Evolutionary conservation across 2,329 filamentous ascomycete genomes (phyloP), one percentile per base, ranked within the genome.

Genomic region (Calycina herbarum): DNA sequence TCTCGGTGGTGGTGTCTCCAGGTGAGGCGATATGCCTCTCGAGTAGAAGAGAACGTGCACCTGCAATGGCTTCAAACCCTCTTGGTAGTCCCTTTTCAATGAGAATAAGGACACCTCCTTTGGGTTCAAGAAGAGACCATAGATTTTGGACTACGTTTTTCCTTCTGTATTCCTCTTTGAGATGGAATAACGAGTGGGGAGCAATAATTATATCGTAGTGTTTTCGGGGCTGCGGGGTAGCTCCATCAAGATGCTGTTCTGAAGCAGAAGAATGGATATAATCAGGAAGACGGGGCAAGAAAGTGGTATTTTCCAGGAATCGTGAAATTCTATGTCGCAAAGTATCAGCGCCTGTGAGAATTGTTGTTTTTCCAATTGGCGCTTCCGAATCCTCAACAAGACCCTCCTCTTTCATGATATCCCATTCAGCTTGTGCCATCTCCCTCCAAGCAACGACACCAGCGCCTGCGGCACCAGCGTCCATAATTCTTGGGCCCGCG

Each of bases 21-120:
- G 89, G 88, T 15, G 87, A 87, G 13, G 87, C 79, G 64, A 97
- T 90, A 75, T 92, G 89, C 57, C 90, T 87, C 67, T 91, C 86
- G 0, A 98, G 82, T 0, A 99, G 81, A 66, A 91, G 87, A 54
- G 93, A 85, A 60, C 95, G 88, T 5, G 94, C 93, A 59, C 90
- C 91, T 11, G 93, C 94, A 51, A 99, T 87, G 15, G 92, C 91
- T 76, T 98, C 95, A 71, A 99, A 99, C 0, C 95, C 95, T 56
- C 92, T 87, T 13, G 93, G 92, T 13, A 96, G 86, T 0, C 93
- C 95, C 77, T 97, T 98, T 77, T 99, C 95, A 27, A 97, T 80
- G 2, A 98, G 79, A 59, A 98, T 86, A 4, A 99, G 82, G 15
- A 99, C 85, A 42, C 95, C 95, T 1, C 94, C 94, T 20, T 94